These are phyloP conservation scores for Puccinia coronata DNA, from an alignment of 1,284 basidiomycete genomes.

Conservation along the genomic window DNA sequence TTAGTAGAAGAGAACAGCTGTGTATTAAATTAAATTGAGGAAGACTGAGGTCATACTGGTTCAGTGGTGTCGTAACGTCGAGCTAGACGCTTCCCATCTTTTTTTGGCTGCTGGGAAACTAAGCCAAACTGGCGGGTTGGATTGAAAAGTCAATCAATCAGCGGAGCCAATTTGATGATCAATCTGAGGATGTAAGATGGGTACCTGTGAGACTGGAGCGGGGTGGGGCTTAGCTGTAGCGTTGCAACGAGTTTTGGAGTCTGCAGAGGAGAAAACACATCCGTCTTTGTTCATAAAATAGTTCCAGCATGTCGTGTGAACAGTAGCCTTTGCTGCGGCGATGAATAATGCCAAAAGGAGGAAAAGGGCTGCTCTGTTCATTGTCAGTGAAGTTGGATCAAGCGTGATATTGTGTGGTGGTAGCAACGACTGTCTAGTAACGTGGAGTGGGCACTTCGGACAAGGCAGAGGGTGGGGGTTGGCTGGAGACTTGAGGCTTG, in stretches of 20 bases:
- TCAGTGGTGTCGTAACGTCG: background rate
- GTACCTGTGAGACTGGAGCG: background rate
- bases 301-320: slow-evolving; percentile 18
- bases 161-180: background rate
- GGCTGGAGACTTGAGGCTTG: too few species aligned
- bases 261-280: slow-evolving; percentile 21
- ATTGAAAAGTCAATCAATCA: background rate
- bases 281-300: slow-evolving; percentile 36
- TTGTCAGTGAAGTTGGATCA: too few species aligned
- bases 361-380: background rate
- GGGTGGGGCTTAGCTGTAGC: background rate
- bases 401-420: too few species aligned
- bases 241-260: background rate
- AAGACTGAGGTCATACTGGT: background rate
- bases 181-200: background rate
- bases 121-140: background rate
- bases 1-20: background rate
- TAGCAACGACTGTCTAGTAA: too few species aligned
- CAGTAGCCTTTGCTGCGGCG: background rate
- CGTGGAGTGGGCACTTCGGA: too few species aligned
- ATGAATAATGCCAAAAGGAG: background rate
- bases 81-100: background rate
- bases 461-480: too few species aligned
- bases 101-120: background rate
- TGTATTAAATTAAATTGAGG: background rate